Evolutionary conservation across 345 rosid species (phyloP), one percentile per base, ranked within the genome.

Genomic region (Durio zibethinus): DNA sequence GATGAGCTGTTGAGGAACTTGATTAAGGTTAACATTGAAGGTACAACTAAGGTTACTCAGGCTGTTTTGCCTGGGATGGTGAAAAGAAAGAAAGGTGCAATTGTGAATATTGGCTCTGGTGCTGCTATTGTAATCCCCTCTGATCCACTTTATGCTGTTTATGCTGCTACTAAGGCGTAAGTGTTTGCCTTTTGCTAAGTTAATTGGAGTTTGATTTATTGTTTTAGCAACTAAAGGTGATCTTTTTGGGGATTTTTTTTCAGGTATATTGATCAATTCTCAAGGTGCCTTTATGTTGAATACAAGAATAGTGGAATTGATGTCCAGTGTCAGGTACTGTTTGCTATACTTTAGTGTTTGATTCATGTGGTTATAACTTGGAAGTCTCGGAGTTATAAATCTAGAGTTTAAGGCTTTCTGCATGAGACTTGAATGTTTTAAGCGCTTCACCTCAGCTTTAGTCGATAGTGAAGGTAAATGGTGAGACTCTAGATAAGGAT

Each of bases 51-150:
- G 83, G 97, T 96, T 23, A 94, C 99, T 12, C 91, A 87, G 60
- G 97, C 92, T 74, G 95, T 96, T 81, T 72, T 94, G 76, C 90
- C 85, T 2, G 92, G 87, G 73, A 96, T 96, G 98, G 53, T 96
- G 57, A 53, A 86, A 86, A 92, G 95, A 89, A 96, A 94, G 87
- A 85, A 71, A 43, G 98, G 99, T 7, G 98, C 97, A n/a, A 89
- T 94, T 76, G 88, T 96, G 8, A 96, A 94, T 80, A 87, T 97
- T 80, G 98, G 99, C 33, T 97, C 99, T 69, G 99, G 98, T 82
- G 95, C 97, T 79, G 89, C 97, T 3, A 88, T 86, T 79, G 86
- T 94, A 2, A 87, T 97, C 40, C 99, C 99, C 80, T 94, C 98
- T 0, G 95, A 94, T 87, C 99, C 99, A 74, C 94, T 97, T 33